Evolutionary conservation across 2,329 filamentous ascomycete species (phyloP).

Genomic region (Proliferodiscus dingleyae): DNA sequence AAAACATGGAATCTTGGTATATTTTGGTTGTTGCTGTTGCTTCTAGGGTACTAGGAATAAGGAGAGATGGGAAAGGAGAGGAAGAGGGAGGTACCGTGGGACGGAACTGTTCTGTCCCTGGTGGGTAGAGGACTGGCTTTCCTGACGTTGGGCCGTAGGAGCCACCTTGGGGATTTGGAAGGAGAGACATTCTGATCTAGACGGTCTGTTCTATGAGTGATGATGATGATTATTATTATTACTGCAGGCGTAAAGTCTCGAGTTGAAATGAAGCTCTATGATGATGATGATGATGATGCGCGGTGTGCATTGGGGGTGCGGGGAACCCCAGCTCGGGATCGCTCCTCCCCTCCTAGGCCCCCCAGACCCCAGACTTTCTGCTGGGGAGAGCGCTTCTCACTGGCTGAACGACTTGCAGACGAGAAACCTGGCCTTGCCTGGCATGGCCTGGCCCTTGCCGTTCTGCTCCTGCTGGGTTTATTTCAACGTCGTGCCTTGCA

Average conservation of each 20-base stretch:
- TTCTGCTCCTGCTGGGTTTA: too few species aligned
- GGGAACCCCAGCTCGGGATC: not conserved
- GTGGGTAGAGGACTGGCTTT: slow-evolving; percentile 6
- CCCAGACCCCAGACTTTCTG: not conserved
- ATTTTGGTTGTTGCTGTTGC: too few species aligned
- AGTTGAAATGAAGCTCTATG: not conserved
- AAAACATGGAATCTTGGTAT: not conserved
- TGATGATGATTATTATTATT: not conserved
- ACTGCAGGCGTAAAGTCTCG: not conserved
- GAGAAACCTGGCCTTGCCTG: too few species aligned
- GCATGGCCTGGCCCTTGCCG: too few species aligned
- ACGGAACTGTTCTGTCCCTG: slow-evolving; percentile 7
- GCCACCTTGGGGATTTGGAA: slow-evolving; percentile 5
- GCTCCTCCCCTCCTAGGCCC: too few species aligned
- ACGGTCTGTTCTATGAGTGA: too few species aligned
- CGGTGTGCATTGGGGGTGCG: not conserved
- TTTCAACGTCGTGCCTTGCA: not conserved
- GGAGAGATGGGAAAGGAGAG: not conserved
- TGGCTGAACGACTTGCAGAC: too few species aligned
- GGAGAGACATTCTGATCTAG: slow-evolving; percentile 6
- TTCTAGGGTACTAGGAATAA: too few species aligned
- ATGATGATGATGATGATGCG: not conserved
- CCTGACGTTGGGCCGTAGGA: slow-evolving; percentile 7
- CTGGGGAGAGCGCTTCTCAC: not conserved
- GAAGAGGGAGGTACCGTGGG: slow-evolving; percentile 6